Evolutionary conservation across 768 basidiomycete genomes (phyloP).

Genomic region (Tylopilus vinaceipallidus): DNA sequence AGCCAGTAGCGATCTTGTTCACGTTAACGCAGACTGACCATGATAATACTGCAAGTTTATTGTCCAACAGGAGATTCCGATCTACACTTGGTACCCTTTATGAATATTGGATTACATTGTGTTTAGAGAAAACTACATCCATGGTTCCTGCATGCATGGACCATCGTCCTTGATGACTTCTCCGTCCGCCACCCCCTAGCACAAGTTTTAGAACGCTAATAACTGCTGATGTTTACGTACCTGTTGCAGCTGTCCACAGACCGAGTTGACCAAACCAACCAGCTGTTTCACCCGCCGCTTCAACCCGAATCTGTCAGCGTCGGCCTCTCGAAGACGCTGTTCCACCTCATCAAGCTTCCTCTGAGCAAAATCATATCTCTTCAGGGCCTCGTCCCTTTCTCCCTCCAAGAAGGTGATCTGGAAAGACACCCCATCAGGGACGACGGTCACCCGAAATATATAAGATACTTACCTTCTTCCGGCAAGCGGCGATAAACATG

Average conservation of each 20-base stretch:
- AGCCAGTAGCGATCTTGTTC: no score
- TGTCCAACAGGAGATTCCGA: no score
- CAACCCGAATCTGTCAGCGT: slow-evolving; percentile 13
- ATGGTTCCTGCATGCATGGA: no score
- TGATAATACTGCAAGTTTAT: no score
- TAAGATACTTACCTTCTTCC: slow-evolving; percentile 8
- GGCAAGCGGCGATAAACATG: slow-evolving; percentile 10
- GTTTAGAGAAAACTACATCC: no score
- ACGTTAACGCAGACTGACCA: no score
- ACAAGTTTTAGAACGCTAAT: no score
- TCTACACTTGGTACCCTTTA: no score
- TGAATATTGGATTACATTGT: no score
- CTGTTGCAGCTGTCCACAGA: slow-evolving; percentile 13
- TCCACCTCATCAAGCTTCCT: slow-evolving; percentile 21
- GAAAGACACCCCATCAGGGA: not conserved
- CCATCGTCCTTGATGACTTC: not conserved
- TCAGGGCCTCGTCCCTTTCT: slow-evolving; percentile 17
- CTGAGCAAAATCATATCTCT: slow-evolving; percentile 10
- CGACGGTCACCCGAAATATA: not conserved
- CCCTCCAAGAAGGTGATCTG: slow-evolving; percentile 17
- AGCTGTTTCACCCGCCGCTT: slow-evolving; percentile 13
- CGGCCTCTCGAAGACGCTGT: slow-evolving; percentile 14
- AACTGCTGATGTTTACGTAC: no score
- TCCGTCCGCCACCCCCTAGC: slow-evolving; percentile 9
- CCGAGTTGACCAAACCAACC: slow-evolving; percentile 2